Evolutionary conservation across 345 rosid species (phyloP).

Genomic region (Sapria himalayana): DNA sequence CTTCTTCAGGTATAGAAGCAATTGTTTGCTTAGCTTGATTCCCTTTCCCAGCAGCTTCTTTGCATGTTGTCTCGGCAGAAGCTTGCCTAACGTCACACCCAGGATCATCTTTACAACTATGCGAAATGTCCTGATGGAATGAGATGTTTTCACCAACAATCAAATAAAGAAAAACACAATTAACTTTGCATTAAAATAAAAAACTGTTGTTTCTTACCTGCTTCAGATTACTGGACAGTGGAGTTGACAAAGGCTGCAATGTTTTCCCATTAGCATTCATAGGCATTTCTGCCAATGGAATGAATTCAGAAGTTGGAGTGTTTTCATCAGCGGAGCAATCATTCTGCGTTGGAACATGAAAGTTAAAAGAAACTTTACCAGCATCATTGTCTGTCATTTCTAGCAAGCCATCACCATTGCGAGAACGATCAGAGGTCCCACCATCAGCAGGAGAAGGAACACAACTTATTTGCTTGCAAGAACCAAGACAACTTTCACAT

Average conservation of each 20-base stretch:
- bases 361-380: slow-evolving; percentile 8
- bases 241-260: too few species aligned
- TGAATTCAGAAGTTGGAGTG: slow-evolving; percentile 32
- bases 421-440: too few species aligned
- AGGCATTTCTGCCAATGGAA: slow-evolving; percentile 13
- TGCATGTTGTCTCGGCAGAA: slow-evolving; percentile 34
- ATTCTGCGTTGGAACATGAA: slow-evolving; percentile 19
- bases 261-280: slow-evolving; percentile 1
- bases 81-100: slow-evolving; percentile 61
- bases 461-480: too few species aligned
- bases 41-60: slow-evolving; percentile 40
- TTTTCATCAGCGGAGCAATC: slow-evolving; percentile 24
- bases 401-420: too few species aligned
- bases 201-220: slow-evolving; percentile 22
- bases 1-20: slow-evolving; percentile 26
- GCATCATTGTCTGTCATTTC: too few species aligned
- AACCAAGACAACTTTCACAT: too few species aligned
- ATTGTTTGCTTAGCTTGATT: slow-evolving; percentile 20
- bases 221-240: too few species aligned
- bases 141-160: too few species aligned
- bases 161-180: too few species aligned
- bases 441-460: too few species aligned
- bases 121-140: too few species aligned
- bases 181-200: slow-evolving; percentile 15
- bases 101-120: slow-evolving; percentile 29